Percentiles rank a stretch among this genome's conserved stretches.
Evolutionary conservation across 2,329 filamentous ascomycete species (phyloP).

Genomic region (Arthrobotrys sinensis): DNA sequence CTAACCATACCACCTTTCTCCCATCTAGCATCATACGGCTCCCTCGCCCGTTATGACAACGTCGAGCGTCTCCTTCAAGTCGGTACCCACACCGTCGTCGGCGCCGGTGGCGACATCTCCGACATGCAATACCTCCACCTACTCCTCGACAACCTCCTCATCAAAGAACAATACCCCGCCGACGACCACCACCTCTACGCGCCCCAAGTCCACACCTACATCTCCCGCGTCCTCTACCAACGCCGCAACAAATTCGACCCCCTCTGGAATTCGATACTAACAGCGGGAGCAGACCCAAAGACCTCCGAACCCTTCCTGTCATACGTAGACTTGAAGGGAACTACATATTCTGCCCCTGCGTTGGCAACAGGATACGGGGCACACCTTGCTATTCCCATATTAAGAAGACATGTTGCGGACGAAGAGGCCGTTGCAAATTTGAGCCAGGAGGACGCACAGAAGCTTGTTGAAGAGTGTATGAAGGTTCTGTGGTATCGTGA

Average conservation of each 20-base stretch:
- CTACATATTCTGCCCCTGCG: constrained; percentile 88
- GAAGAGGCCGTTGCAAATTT: constrained; percentile 82
- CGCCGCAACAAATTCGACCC: constrained; percentile 96
- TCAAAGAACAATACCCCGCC: constrained; percentile 86
- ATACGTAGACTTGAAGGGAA: constrained; percentile 90
- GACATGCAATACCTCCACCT: constrained; percentile 93
- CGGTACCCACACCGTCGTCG: constrained; percentile 85
- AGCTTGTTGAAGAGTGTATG: constrained; percentile 91
- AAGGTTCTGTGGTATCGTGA: constrained; percentile 99
- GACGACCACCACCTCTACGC: constrained; percentile 78
- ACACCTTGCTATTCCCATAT: constrained; percentile 91
- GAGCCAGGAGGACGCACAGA: constrained; percentile 82
- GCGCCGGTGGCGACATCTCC: constrained; percentile 96
- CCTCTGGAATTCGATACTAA: constrained; percentile 94
- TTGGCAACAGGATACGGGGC: constrained; percentile 94
- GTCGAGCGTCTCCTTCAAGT: constrained; percentile 95
- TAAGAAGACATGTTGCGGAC: constrained; percentile 86
- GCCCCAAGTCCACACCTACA: constrained; percentile 95
- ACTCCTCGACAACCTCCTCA: constrained; percentile 81
- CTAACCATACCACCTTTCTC: constrained; percentile 13
- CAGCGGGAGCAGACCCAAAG: constrained; percentile 82
- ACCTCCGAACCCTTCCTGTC: constrained; percentile 78
- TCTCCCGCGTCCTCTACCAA: constrained; percentile 95
- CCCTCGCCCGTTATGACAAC: constrained; percentile 94
- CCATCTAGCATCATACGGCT: constrained; percentile 89